A percentile compares a stretch with the other conserved stretches of the same genome.
Conservation (phyloP, 768 basidiomycete genomes). For the Mrakia frigida region DNA sequence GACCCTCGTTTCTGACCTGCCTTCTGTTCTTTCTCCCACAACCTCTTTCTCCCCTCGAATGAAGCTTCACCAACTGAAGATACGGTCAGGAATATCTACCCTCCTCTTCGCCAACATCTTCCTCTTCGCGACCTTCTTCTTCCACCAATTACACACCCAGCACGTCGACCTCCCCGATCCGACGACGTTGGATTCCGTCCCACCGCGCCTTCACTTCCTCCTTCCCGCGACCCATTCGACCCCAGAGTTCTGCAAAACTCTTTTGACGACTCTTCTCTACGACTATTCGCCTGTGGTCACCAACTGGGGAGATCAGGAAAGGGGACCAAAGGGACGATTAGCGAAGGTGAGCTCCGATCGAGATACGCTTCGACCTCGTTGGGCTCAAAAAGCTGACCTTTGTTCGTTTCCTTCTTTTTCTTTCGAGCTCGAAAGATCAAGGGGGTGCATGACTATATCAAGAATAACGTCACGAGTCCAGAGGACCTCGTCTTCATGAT, state of each 20-base stretch:
- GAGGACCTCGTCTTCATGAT: constrained; percentile 17
- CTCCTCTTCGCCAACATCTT: too few relatives aligned
- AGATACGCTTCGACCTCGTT: neutral
- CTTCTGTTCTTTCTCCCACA: too few relatives aligned
- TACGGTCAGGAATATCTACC: too few relatives aligned
- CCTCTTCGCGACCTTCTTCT: too few relatives aligned
- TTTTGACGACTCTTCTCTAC: neutral
- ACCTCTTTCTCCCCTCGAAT: too few relatives aligned
- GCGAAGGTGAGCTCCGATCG: constrained; percentile 11
- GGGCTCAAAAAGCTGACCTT: neutral
- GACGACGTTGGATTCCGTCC: neutral
- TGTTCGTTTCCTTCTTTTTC: neutral
- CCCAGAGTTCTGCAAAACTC: constrained; percentile 8
- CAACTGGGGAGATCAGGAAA: neutral
- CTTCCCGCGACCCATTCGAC: neutral
- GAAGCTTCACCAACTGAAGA: too few relatives aligned
- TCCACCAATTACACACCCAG: too few relatives aligned
- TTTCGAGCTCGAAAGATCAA: neutral
- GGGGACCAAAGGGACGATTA: neutral
- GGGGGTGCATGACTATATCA: constrained; percentile 11
- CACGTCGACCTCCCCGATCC: too few relatives aligned
- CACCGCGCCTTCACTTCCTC: neutral
- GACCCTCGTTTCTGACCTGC: too few relatives aligned
- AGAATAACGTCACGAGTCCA: neutral
- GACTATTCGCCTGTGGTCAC: constrained; percentile 2